These are phyloP conservation scores for Solanum gandarillasii DNA, from an alignment of 257 asterid species.

Conservation along the genomic window DNA sequence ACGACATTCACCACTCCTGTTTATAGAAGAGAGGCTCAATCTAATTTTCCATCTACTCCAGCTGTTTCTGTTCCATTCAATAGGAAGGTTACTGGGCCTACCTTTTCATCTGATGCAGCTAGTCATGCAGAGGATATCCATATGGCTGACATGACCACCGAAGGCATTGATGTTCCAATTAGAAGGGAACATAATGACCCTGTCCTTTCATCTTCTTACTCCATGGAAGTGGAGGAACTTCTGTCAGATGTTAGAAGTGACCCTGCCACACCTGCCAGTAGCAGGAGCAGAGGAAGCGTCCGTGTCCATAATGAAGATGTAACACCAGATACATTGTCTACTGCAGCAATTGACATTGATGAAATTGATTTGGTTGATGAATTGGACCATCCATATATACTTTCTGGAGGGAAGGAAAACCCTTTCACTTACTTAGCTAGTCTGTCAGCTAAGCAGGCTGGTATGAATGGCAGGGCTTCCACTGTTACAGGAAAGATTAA, in stretches of 20 bases:
- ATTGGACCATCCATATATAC: conserved; percentile 32
- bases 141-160: conserved; percentile 6
- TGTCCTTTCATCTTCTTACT: not conserved
- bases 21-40: not conserved
- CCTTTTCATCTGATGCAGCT: conserved; percentile 1
- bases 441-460: conserved; percentile 51
- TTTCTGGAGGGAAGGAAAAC: conserved; percentile 37
- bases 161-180: conserved; percentile 15
- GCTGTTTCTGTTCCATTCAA: conserved; percentile 5
- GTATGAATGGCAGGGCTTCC: conserved; percentile 23
- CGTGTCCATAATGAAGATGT: not conserved
- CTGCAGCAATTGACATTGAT: conserved; percentile 30
- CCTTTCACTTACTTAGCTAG: conserved; percentile 92
- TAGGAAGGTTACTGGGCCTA: conserved; percentile 13
- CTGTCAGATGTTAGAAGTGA: conserved; percentile 1
- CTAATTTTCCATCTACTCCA: not conserved
- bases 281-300: conserved; percentile 1
- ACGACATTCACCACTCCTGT: not conserved
- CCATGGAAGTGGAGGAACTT: conserved; percentile 1
- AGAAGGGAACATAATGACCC: conserved; percentile 15
- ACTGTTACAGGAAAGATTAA: conserved; percentile 68
- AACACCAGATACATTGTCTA: conserved; percentile 1
- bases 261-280: conserved; percentile 1
- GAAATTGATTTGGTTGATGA: conserved; percentile 39
- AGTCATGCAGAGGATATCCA: conserved; percentile 2